phyloP scores from a whole-genome alignment of 768 basidiomycete species.

The Hysterangium stoloniferum region DNA sequence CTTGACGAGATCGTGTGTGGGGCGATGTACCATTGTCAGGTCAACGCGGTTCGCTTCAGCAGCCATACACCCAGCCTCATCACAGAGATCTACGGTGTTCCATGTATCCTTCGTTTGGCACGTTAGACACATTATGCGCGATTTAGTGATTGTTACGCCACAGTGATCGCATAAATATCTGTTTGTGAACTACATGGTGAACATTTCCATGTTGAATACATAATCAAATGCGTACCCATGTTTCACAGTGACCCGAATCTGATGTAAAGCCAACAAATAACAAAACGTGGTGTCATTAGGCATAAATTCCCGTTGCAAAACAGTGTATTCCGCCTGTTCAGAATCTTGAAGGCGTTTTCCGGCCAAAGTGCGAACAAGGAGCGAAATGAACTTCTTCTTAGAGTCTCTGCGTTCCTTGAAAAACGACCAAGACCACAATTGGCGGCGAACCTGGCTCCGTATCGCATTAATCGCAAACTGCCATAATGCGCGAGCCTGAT shows the following conservation, averaged over 20 bases:
- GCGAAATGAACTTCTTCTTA: conserved; percentile 23
- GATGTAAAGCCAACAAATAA: background rate
- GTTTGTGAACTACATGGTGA: background rate
- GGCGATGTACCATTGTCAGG: conserved; percentile 20
- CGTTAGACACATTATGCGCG: conserved; percentile 26
- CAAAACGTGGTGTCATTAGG: background rate
- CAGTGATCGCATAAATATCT: conserved; percentile 22
- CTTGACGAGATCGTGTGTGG: conserved; percentile 18
- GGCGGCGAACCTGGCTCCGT: conserved; percentile 17
- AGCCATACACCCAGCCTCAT: conserved; percentile 19
- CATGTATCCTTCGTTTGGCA: conserved; percentile 17
- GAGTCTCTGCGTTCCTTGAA: conserved; percentile 24
- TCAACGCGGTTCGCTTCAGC: conserved; percentile 14
- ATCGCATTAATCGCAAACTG: conserved; percentile 23
- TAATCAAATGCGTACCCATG: background rate
- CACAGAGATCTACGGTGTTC: conserved; percentile 26
- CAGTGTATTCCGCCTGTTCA: background rate
- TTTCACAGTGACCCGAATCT: background rate
- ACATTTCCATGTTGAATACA: too few relatives aligned
- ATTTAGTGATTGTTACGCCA: conserved; percentile 19
- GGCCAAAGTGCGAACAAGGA: too few relatives aligned
- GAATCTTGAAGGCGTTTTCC: too few relatives aligned
- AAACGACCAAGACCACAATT: conserved; percentile 24
- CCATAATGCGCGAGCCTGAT: conserved; percentile 25
- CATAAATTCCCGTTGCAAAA: background rate